A percentile compares a stretch with the other conserved stretches of the same genome.
Conservation (phyloP, 495 filamentous ascomycete species). For the Penicillium ucsense region DNA sequence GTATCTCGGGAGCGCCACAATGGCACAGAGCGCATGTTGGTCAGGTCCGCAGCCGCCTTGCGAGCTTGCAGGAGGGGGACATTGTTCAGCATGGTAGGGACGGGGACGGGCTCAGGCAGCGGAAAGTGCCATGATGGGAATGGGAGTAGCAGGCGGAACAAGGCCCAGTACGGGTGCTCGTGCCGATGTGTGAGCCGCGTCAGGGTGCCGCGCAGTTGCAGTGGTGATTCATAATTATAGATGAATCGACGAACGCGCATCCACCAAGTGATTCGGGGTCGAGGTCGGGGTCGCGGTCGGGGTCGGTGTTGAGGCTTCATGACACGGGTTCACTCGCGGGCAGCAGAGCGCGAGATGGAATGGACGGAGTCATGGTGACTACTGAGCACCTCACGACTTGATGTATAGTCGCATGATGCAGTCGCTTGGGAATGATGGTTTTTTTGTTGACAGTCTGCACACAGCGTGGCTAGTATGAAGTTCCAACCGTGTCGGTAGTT, state of each 20-base stretch:
- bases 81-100: conserved; percentile 5
- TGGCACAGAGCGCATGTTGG: conserved; percentile 21
- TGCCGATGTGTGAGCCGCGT: conserved; percentile 14
- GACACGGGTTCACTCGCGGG: too few species aligned
- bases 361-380: too few species aligned
- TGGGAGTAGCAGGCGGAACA: conserved; percentile 16
- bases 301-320: too few species aligned
- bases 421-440: too few species aligned
- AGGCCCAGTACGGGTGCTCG: conserved; percentile 14
- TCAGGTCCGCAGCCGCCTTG: conserved; percentile 10
- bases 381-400: too few species aligned
- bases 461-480: too few species aligned
- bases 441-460: too few species aligned
- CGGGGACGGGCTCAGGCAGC: conserved; percentile 12
- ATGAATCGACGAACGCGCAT: conserved; percentile 13
- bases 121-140: conserved; percentile 19
- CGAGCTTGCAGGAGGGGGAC: conserved; percentile 10
- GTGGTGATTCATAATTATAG: conserved; percentile 14
- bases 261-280: conserved; percentile 15
- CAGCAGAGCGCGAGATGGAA: too few species aligned
- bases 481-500: too few species aligned
- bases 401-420: too few species aligned
- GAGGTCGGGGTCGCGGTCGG: conserved; percentile 3
- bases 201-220: conserved; percentile 16
- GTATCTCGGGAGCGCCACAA: conserved; percentile 30